Base-by-base conservation (phyloP, 768 basidiomycete species). In the Gloeopeniophorella convolvens region DNA sequence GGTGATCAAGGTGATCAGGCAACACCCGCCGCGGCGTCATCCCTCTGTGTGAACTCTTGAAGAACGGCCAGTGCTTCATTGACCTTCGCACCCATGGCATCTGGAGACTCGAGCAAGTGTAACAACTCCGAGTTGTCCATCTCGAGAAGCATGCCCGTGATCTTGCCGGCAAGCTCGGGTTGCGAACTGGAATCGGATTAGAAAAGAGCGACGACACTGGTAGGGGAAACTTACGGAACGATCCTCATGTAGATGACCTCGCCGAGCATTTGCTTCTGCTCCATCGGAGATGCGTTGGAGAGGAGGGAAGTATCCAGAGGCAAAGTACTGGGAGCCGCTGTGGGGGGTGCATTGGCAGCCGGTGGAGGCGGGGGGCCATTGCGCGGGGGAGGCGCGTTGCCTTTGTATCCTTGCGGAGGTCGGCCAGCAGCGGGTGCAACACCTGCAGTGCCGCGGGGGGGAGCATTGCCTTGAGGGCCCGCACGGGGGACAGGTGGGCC, bases 211-310 rank as follows among this genome's bases (percentile, higher is more conserved):
- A 50, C 9, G 21, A 49, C 54, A 48, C 31, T 48, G 42, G 51
- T 10, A 24, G n/a, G 31, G 28, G 48, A 50, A 32, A 78, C 89
- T 66, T 72, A 91, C 87, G 70, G 63, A 50, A 75, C 79, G 58
- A 97, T 94, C 65, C 81, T 85, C 79, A 95, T 84, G 72, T 97
- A 97, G 60, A 97, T 82, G 42, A 88, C 81, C 71, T 99, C 96
- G 60, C 96, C 96, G 41, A 99, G 77, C 86, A 97, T 92, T 69
- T 99, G 96, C 77, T 99, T 99, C 80, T 97, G 93, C 69, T 98
- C 95, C 66, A 75, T 72, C 30, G 82, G 79, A 41, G 76, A 68
- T 20, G 80, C 80, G 54, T 62, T 74, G 35, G 78, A 77, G 54
- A 87, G 73, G 9, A 76, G 63, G 62, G 82, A 75, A 18, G 89